Base-by-base conservation (phyloP, 73 alveolate species). In the Tetrahymena malaccensis region DNA sequence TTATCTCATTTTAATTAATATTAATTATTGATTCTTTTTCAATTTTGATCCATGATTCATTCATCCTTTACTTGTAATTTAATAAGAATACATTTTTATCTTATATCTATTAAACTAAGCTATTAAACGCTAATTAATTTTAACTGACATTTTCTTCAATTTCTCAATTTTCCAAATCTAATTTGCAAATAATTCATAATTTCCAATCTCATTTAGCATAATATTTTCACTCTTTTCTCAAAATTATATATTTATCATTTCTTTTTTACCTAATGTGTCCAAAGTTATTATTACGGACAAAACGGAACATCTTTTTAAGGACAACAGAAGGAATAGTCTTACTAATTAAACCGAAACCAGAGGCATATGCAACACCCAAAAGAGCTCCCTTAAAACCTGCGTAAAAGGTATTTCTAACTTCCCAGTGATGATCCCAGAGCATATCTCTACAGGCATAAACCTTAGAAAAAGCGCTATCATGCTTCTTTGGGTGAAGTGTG, bases 401-500 rank as follows among this genome's bases (percentile, higher is more conserved):
- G 12, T 70, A 70, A 31, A 70, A 34, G 17, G 89, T 70, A 70
- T 70, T 70, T 70, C 89, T 70, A 70, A 70, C 89, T 70, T 70
- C 89, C 89, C 89, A 70, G 37, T 70, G 89, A 31, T 70, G 89
- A 70, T 70, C 89, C 89, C 89, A 70, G 89, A 70, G 89, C 89
- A 70, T 70, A 70, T 70, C 89, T 70, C 89, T 70, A 33, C 89
- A 70, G 17, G 89, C 89, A 27, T n/a, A 70, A 31, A 70, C 37
- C 22, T 70, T n/a, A 70, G 89, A 25, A 3, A 70, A 70, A 70
- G 37, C 16, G 89, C 89, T 70, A 31, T 70, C 89, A n/a, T 70
- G 89, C 89, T 70, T 70, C 43, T 70, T 70, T 11, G 89, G 89
- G 37, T 70, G 89, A n/a, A 70, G 34, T 27, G 37, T 31, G 37